A percentile compares a stretch with the other conserved stretches of the same genome.
Evolutionary conservation across 1,284 basidiomycete species (phyloP).

Genomic region (Abortiporus biennis): DNA sequence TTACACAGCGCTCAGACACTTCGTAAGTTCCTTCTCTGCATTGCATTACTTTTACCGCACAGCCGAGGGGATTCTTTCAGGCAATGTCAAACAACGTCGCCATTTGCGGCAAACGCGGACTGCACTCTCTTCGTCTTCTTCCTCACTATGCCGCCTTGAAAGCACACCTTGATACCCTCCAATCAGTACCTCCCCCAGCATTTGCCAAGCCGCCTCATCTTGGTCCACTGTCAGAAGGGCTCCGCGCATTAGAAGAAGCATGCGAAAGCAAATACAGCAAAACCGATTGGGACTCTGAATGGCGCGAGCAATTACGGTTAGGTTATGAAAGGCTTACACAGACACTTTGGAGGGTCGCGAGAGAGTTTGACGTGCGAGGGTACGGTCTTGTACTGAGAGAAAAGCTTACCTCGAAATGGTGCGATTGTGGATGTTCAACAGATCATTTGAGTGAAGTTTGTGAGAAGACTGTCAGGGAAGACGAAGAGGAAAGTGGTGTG

Average conservation of each 20-base stretch:
- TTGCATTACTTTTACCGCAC: background rate
- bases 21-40: constrained; percentile 37
- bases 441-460: constrained; percentile 70
- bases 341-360: constrained; percentile 59
- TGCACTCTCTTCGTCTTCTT: constrained; percentile 57
- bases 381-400: constrained; percentile 63
- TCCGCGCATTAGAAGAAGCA: constrained; percentile 54
- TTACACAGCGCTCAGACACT: constrained; percentile 66
- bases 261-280: constrained; percentile 44
- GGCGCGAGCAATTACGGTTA: constrained; percentile 47
- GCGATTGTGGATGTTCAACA: constrained; percentile 70
- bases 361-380: constrained; percentile 63
- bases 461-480: constrained; percentile 60
- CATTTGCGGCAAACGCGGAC: constrained; percentile 53
- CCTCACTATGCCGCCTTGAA: constrained; percentile 54
- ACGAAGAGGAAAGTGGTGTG: constrained; percentile 50
- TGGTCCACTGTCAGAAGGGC: constrained; percentile 47
- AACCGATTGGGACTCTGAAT: constrained; percentile 42
- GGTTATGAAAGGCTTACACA: constrained; percentile 58
- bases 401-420: constrained; percentile 67
- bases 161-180: constrained; percentile 51
- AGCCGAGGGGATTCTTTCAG: constrained; percentile 16
- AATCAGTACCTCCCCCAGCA: constrained; percentile 43
- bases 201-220: constrained; percentile 62
- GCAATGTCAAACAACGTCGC: constrained; percentile 61